Base-by-base conservation (phyloP, 1,284 basidiomycete genomes). In the Sanghuangporus weigelae region DNA sequence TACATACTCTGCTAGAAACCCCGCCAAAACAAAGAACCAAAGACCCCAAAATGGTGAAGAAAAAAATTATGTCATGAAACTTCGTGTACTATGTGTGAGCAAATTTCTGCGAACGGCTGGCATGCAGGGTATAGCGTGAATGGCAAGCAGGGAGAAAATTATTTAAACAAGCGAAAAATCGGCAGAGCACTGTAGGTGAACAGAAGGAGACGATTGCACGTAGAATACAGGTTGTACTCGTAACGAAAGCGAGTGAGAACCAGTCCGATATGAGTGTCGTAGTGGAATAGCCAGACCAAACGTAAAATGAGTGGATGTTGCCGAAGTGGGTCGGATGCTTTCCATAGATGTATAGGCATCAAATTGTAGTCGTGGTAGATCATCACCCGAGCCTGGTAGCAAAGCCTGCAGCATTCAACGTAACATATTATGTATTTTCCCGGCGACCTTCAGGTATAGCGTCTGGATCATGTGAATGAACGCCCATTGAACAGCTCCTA, bases 371-470 rank as follows among this genome's bases (percentile, higher is more conserved):
- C 48, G 49, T 60, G 35, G n/a, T 60, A 23, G 12, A 40, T 39
- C n/a, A 14, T 14, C 36, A 21, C 19, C 35, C 23, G 48, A 16
- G 38, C 14, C 4, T 2, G 48, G 19, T 23, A n/a, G 31, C 49
- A 49, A 48, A 19, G 26, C 19, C 14, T 56, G 31, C n/a, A 21
- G 26, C 12, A 23, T 31, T 65, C 57, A 65, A 57, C 31, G 14
- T 38, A 62, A 62, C 19, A 65, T 36, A 54, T 60, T 60, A 65
- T 56, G 64, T 55, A 63, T 62, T 56, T 76, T 77, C 79, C 75
- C 80, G 81, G 84, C 84, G 81, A 84, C 82, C 81, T 79, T 83
- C 75, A 81, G 79, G 74, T 79, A 74, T 67, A 81, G 72, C 69
- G 79, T 78, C 69, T 78, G 74, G 67, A 81, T 69, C 63, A 81